A percentile compares a stretch with the other conserved stretches of the same genome.
Conservation (phyloP, 331 rosid species). For the Acacia pycnantha region DNA sequence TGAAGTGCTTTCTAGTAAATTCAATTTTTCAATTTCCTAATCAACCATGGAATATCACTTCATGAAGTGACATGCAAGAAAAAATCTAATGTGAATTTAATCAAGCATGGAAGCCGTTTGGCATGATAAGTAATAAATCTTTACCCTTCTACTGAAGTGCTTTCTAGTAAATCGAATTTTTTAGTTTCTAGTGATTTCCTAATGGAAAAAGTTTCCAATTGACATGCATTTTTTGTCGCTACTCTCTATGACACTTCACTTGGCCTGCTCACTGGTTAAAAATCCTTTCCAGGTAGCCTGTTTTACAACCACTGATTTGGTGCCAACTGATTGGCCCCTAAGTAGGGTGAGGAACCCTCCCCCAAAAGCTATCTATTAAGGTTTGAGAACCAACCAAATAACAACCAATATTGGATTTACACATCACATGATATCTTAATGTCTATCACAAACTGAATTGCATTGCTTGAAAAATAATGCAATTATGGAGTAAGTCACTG, state of each 20-base stretch:
- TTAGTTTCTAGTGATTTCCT: not conserved
- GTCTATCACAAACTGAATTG: not conserved
- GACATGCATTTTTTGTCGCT: not conserved
- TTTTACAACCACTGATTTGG: not conserved
- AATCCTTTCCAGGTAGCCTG: not conserved
- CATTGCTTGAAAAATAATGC: not conserved
- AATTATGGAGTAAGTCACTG: not conserved
- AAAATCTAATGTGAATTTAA: not conserved
- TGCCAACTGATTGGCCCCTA: not conserved
- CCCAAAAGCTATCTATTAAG: not conserved
- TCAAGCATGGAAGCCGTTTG: not conserved
- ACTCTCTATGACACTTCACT: not conserved
- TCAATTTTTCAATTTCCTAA: not conserved
- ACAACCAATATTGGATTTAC: not conserved
- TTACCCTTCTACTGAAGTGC: not conserved
- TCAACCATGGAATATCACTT: not conserved
- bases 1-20: not conserved
- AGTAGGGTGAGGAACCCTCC: not conserved
- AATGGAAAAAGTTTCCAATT: not conserved
- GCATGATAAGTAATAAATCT: not conserved
- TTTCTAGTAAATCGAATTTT: not conserved
- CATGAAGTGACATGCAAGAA: too few relatives aligned
- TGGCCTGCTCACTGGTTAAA: not conserved
- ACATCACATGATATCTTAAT: not conserved
- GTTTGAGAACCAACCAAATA: not conserved